These are phyloP conservation scores for Acmispon strigosus DNA, from an alignment of 306 rosid genomes.

Conservation along the genomic window DNA sequence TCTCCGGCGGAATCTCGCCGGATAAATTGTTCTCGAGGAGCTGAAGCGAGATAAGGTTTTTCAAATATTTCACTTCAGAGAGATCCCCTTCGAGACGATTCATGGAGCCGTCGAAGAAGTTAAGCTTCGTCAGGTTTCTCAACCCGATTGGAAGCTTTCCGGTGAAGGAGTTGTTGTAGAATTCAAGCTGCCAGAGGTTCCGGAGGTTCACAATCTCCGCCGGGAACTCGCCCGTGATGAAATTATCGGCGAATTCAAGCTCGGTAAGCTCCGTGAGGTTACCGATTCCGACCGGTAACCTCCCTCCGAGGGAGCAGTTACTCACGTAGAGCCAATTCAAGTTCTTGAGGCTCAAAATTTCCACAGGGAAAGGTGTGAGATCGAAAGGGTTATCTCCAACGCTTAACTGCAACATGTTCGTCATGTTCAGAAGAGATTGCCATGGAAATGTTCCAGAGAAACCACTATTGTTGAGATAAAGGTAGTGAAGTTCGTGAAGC, in stretches of 20 bases:
- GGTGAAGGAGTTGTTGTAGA: constrained; percentile 46
- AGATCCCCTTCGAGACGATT: constrained; percentile 60
- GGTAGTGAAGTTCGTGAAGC: constrained; percentile 33
- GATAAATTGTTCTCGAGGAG: constrained; percentile 42
- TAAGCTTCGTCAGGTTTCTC: constrained; percentile 44
- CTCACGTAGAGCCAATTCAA: constrained; percentile 59
- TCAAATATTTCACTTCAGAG: constrained; percentile 39
- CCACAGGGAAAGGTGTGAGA: constrained; percentile 43
- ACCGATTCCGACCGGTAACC: constrained; percentile 62
- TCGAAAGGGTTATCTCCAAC: constrained; percentile 70
- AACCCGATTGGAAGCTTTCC: constrained; percentile 63
- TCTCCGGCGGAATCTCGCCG: constrained; percentile 61
- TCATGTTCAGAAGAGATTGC: constrained; percentile 49
- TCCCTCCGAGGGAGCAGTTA: constrained; percentile 55
- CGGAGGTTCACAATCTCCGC: constrained; percentile 53
- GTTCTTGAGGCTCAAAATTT: constrained; percentile 35
- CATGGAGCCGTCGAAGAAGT: constrained; percentile 53
- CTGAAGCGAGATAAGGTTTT: constrained; percentile 51
- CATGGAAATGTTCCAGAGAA: constrained; percentile 74
- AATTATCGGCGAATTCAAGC: constrained; percentile 55
- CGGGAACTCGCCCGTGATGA: constrained; percentile 59
- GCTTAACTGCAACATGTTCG: constrained; percentile 47
- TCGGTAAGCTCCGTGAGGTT: constrained; percentile 48
- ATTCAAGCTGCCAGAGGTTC: constrained; percentile 69
- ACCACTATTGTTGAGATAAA: constrained; percentile 51